A percentile compares a stretch with the other conserved stretches of the same genome.
These are phyloP conservation scores for Orbilia quercus DNA, from an alignment of 2,329 filamentous ascomycete genomes.

Conservation along the genomic window DNA sequence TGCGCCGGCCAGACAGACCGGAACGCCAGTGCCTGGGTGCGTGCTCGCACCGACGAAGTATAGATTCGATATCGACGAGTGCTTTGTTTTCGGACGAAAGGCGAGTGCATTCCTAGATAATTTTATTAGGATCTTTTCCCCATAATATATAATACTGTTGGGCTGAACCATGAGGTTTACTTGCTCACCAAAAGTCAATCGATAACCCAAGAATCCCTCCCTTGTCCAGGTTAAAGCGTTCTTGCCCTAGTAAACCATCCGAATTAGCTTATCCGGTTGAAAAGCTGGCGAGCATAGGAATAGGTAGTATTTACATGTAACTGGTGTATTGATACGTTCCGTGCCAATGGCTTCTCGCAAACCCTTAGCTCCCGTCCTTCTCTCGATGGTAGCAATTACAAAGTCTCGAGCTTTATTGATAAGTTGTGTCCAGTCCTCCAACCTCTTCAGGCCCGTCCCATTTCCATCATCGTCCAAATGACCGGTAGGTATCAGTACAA, in stretches of 20 bases:
- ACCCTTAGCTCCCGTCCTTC: conserved; percentile 64
- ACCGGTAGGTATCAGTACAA: conserved; percentile 78
- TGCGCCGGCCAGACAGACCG: conserved; percentile 76
- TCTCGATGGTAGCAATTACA: conserved; percentile 66
- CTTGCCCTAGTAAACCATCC: conserved; percentile 63
- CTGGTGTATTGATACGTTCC: conserved; percentile 65
- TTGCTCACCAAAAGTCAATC: conserved; percentile 72
- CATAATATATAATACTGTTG: not conserved
- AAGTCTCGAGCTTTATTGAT: conserved; percentile 64
- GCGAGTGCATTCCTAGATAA: conserved; percentile 70
- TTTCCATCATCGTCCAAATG: conserved; percentile 67
- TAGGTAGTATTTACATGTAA: conserved; percentile 58
- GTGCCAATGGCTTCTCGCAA: conserved; percentile 63
- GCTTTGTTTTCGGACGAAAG: conserved; percentile 72
- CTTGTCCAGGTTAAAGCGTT: conserved; percentile 78
- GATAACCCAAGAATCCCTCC: conserved; percentile 78
- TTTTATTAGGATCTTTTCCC: not conserved
- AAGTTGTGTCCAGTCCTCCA: conserved; percentile 63
- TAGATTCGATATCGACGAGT: conserved; percentile 67
- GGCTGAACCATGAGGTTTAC: not conserved
- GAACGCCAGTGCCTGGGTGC: conserved; percentile 80
- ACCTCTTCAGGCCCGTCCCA: conserved; percentile 63
- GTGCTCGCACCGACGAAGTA: conserved; percentile 82
- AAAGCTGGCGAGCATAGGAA: conserved; percentile 36
- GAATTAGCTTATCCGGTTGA: conserved; percentile 60